Evolutionary conservation across 2,329 filamentous ascomycete genomes (phyloP), one percentile per base, ranked within the genome.

Genomic region (Rhynchosporium agropyri): DNA sequence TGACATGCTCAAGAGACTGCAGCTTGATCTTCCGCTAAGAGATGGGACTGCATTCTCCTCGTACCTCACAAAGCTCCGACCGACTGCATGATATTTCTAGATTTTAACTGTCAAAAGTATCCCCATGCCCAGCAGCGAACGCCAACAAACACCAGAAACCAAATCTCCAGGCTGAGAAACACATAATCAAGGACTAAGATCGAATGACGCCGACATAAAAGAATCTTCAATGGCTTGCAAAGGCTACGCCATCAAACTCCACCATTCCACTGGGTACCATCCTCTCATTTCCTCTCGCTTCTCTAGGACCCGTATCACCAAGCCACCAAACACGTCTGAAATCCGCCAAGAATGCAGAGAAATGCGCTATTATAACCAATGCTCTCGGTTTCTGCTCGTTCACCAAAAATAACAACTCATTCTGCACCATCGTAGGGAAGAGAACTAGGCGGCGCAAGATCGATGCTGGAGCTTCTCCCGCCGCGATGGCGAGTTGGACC

Each of bases 241-340:
- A 2, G 66, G 66, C 66, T 65, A 68, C 38, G 26, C 36, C 65
- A 68, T 68, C 45, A 63, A 58, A 20, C 56, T 43, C 33, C 56
- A 51, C 67, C 67, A 69, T 28, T 65, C 46, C 38, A 55, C 61
- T 13, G 53, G 60, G 20, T 31, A 69, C 31, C 26, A 60, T 51
- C 2, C 20, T 57, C 45, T 65, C 50, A 31, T 67, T 69, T 2
- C 60, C 66, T 13, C 58, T 56, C n/a, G 65, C 58, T 45, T 68
- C 67, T 29, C 64, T 64, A 66, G 65, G 38, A 3, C 61, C 64
- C 9, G 53, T 55, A 50, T 61, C 58, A 6, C 64, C 64, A 65
- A 75, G 70, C 75, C 75, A 76, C 75, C 75, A 76, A 43, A 76
- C 68, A n/a, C 71, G 69, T 36, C 71, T 70, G 33, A 74, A 51